A percentile compares a stretch with the other conserved stretches of the same genome.
These are phyloP conservation scores for Fusarium papillatum DNA, from an alignment of 2,329 filamentous ascomycete genomes.

Conservation along the genomic window DNA sequence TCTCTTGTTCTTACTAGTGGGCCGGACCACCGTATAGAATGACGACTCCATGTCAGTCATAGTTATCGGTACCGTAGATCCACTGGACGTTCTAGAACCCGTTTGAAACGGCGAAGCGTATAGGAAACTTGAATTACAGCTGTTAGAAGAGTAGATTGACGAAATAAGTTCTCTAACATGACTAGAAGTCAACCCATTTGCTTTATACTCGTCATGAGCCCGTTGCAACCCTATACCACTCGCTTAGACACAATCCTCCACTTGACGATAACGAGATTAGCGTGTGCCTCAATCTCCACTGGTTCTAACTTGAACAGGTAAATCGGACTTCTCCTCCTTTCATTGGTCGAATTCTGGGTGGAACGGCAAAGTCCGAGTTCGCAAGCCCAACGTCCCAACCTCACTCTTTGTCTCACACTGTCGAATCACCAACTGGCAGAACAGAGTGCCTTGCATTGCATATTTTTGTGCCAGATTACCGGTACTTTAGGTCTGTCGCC, in stretches of 20 bases:
- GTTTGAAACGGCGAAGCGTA: background rate
- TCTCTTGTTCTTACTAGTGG: conserved; percentile 8
- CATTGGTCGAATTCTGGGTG: conserved; percentile 12
- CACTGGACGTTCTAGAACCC: background rate
- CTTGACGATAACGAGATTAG: background rate
- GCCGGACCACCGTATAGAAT: conserved; percentile 16
- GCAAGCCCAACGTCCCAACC: background rate
- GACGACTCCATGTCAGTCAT: background rate
- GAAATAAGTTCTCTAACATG: background rate
- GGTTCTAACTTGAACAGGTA: conserved; percentile 18
- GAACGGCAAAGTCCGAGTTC: background rate
- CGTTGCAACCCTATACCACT: background rate
- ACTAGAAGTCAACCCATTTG: background rate
- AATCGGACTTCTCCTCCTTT: conserved; percentile 18
- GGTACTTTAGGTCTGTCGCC: background rate
- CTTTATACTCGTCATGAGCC: background rate
- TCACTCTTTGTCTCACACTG: background rate
- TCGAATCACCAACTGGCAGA: background rate
- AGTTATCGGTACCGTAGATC: background rate
- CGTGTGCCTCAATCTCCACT: background rate
- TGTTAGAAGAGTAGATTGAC: background rate
- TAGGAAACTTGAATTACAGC: background rate
- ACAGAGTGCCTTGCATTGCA: background rate
- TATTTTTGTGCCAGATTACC: background rate
- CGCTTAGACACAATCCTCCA: background rate